phyloP scores from a whole-genome alignment of 129 eudicot genomes.

The Flaveria sonorensis region DNA sequence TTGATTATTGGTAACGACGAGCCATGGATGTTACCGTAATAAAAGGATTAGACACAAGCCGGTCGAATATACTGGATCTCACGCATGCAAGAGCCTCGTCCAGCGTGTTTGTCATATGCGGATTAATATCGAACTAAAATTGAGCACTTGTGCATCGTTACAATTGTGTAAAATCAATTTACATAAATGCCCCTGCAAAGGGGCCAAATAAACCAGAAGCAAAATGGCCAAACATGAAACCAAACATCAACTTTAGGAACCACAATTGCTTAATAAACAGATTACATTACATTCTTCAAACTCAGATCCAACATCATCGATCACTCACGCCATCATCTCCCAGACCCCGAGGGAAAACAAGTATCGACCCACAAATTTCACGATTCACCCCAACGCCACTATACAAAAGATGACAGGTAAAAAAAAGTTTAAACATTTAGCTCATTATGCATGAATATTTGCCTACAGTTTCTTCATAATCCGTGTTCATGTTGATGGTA shows the following conservation, averaged over 20 bases:
- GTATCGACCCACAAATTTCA: not conserved
- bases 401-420: constrained; percentile 31
- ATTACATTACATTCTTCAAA: constrained; percentile 17
- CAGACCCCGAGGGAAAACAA: constrained; percentile 8
- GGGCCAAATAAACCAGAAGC: not conserved
- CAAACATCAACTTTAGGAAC: constrained; percentile 17
- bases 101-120: too few relatives aligned
- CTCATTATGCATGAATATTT: constrained; percentile 31
- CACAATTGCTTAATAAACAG: constrained; percentile 27
- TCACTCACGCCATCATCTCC: constrained; percentile 22
- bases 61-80: too few relatives aligned
- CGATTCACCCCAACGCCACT: constrained; percentile 10
- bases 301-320: constrained; percentile 10
- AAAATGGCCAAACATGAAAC: constrained; percentile 1
- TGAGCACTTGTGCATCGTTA: too few relatives aligned
- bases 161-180: not conserved
- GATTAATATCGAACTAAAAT: too few relatives aligned
- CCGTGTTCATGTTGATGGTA: constrained; percentile 15
- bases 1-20: too few relatives aligned
- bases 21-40: too few relatives aligned
- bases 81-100: too few relatives aligned
- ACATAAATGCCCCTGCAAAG: not conserved
- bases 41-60: too few relatives aligned
- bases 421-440: constrained; percentile 7
- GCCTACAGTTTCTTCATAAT: constrained; percentile 24